Percentiles rank a stretch among this genome's conserved stretches.
phyloP scores from a whole-genome alignment of 805 yeast genomes.

The Starmerella bombi region DNA sequence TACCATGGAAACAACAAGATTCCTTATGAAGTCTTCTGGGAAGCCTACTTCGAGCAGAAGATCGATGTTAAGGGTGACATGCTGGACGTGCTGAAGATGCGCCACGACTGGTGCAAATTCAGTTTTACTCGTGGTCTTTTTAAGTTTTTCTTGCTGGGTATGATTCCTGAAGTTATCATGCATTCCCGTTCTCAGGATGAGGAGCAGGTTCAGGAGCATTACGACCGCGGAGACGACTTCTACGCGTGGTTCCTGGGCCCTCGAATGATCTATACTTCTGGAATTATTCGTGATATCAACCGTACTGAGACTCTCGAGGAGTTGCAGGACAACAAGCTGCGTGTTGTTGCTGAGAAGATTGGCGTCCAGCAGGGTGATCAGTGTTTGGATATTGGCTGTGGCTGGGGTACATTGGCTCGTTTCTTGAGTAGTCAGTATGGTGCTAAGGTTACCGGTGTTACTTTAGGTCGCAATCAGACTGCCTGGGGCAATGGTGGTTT shows the following conservation, averaged over 20 bases:
- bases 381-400: conserved; percentile 80
- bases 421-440: conserved; percentile 72
- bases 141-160: conserved; percentile 68
- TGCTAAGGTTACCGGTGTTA: conserved; percentile 78
- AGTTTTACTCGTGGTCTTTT: conserved; percentile 63
- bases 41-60: conserved; percentile 68
- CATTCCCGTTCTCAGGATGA: conserved; percentile 91
- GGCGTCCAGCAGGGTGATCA: conserved; percentile 58
- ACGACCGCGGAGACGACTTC: conserved; percentile 92
- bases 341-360: conserved; percentile 76
- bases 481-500: conserved; percentile 71
- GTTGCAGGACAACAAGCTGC: conserved; percentile 80
- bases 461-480: conserved; percentile 83
- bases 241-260: conserved; percentile 91
- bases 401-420: conserved; percentile 90
- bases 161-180: conserved; percentile 86
- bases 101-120: conserved; percentile 85
- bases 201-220: conserved; percentile 91
- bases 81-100: conserved; percentile 67
- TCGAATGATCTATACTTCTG: conserved; percentile 86
- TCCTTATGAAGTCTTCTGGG: conserved; percentile 88
- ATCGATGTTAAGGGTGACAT: conserved; percentile 81
- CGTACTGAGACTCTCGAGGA: conserved; percentile 54
- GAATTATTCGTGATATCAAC: conserved; percentile 60
- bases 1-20: conserved; percentile 64